phyloP scores from a whole-genome alignment of 2,329 filamentous ascomycete genomes.

The Lanzia echinophila region DNA sequence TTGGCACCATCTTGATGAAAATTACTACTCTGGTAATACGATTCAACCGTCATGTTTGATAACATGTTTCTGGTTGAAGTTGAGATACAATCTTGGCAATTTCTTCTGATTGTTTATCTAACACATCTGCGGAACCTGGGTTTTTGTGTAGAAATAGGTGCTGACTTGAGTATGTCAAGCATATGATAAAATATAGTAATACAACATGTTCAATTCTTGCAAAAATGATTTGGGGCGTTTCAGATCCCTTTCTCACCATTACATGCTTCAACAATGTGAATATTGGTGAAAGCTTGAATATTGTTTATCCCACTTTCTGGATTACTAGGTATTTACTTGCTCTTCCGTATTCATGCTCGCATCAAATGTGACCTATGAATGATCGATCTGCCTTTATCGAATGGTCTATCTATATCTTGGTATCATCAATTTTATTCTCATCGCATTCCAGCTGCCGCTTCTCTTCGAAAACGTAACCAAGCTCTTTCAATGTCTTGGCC shows the following conservation, averaged over 20 bases:
- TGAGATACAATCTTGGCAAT: slow-evolving; percentile 41
- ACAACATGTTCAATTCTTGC: too few species aligned
- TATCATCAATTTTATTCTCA: not conserved
- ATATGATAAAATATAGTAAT: too few species aligned
- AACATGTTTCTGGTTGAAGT: slow-evolving; percentile 40
- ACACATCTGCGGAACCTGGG: not conserved
- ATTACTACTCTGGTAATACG: slow-evolving; percentile 43
- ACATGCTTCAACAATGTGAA: too few species aligned
- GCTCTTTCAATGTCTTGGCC: slow-evolving; percentile 60
- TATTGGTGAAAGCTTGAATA: too few species aligned
- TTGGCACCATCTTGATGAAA: slow-evolving; percentile 24
- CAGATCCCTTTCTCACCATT: too few species aligned
- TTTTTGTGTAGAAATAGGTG: not conserved
- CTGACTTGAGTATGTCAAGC: not conserved
- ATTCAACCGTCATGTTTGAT: slow-evolving; percentile 40
- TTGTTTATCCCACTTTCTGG: too few species aligned
- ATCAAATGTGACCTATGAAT: too few species aligned
- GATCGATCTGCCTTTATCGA: not conserved
- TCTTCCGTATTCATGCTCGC: too few species aligned
- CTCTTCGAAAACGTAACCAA: slow-evolving; percentile 55
- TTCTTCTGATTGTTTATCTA: slow-evolving; percentile 32
- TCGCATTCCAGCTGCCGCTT: not conserved
- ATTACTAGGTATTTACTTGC: too few species aligned
- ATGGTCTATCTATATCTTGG: not conserved
- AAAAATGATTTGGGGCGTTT: too few species aligned